Base-by-base conservation (phyloP, 2,329 filamentous ascomycete genomes). In the Hypoxylon sp. region DNA sequence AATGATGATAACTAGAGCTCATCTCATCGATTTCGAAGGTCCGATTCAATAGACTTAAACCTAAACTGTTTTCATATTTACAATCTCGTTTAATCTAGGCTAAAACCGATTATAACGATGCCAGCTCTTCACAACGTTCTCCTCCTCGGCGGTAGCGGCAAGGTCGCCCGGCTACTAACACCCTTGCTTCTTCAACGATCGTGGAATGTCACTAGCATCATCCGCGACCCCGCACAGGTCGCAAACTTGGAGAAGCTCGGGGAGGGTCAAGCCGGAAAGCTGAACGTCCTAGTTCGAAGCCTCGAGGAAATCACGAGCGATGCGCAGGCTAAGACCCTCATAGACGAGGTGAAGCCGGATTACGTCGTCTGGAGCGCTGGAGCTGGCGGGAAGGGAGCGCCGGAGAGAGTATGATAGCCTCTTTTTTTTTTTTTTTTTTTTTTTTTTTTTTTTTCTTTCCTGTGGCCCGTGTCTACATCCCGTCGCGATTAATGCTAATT, bases 91-190 rank as follows among this genome's bases (percentile, higher is more conserved):
- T 34, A 51, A 55, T 10, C 10, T 32, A 2, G 17, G 17, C 2
- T 23, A 19, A 7, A 7, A 13, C 2, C 7, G 7, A 53, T 34
- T 45, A 55, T 25, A 28, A 64, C 14, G 0, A 70, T 64, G 61
- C 38, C 69, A 19, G 70, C 70, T 51, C 36, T 71, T 25, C 75
- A 73, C 43, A 83, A 87, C 76, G 88, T 94, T 65, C 89, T 94
- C 67, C 80, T 96, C 71, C 87, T 96, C 69, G 93, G 93, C 75
- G 93, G 93, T 74, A 92, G 94, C 82, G 93, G 93, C 81, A 93
- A 94, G 78, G 80, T 96, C 65, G 87, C 92, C 71, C 88, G 92
- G 64, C 81, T 90, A 46, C 85, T 96, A 41, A 96, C 93, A 7
- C 91, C 91, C 1, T 85, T 94, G 65, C 88, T 97, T 6, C 87